Evolutionary conservation across 352 stramenopile genomes (phyloP), one percentile per base, ranked within the genome.

Genomic region (Pythium dissimile): DNA sequence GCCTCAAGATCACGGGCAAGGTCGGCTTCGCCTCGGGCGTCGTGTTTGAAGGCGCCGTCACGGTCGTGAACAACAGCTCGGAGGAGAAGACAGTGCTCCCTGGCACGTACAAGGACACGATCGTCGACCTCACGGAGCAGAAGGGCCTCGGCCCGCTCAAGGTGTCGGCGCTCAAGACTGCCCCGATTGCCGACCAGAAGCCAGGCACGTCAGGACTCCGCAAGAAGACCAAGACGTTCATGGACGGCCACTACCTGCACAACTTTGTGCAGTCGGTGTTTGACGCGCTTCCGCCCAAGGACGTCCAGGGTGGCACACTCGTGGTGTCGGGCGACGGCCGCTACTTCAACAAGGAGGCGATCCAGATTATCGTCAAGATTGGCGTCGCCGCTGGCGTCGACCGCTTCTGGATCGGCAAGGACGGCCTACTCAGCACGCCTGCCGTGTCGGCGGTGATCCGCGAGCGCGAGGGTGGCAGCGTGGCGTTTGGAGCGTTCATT

Each of bases 201-300:
- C 96, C 97, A 0, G 97, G 97, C 49, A 99, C 97, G 13, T 98
- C 91, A 26, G 97, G 97, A 43, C 77, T 99, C 31, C 85, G 97
- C 54, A 99, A 99, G 82, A 99, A 99, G 86, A 99, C 97, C 4
- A 98, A 98, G 72, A 88, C 95, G 26, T 99, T 99, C 78, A 98
- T 98, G 93, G 85, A 94, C 42, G 74, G 90, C 56, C 89, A 98
- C 71, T 99, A 99, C 78, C 82, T 99, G 26, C 84, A 99, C 73
- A 99, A 99, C 78, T 95, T 96, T 74, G 94, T 99, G 43, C 96
- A 99, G 81, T 81, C 92, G 30, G 95, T 96, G 5, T 99, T 99
- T 56, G 94, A 99, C 50, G 92, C 97, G 37, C 80, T 99, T 37
- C 96, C 95, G 26, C 89, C 90, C 11, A 95, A 91, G 45, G 90